These are phyloP conservation scores for Eucalyptus camaldulensis DNA, from an alignment of 345 rosid genomes.

Conservation along the genomic window DNA sequence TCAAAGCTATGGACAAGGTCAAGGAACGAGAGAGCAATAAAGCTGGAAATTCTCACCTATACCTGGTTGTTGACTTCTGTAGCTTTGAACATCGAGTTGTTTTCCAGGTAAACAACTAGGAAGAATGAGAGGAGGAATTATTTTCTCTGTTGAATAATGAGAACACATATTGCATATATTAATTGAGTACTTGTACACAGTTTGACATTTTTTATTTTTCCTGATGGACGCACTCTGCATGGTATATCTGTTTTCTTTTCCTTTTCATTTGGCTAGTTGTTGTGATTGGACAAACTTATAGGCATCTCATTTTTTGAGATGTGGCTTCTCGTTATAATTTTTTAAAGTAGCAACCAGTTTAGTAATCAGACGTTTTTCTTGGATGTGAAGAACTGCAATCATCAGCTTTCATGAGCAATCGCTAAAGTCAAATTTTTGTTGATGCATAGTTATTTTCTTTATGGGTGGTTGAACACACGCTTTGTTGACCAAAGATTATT, in stretches of 20 bases:
- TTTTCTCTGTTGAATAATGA: neutral
- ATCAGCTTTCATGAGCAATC: neutral
- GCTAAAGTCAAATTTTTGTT: neutral
- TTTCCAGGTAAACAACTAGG: slow-evolving; percentile 52
- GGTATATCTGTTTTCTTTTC: neutral
- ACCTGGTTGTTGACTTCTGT: slow-evolving; percentile 81
- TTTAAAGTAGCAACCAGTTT: neutral
- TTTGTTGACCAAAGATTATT: neutral
- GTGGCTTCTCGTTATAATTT: neutral
- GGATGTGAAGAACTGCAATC: neutral
- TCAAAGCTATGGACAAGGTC: slow-evolving; percentile 69
- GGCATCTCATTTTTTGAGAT: neutral
- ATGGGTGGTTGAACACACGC: neutral
- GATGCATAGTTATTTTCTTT: neutral
- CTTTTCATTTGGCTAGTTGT: neutral
- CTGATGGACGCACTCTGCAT: neutral
- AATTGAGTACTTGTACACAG: neutral
- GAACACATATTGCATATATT: neutral
- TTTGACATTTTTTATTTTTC: neutral
- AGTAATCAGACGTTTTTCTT: neutral
- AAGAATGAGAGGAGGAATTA: neutral
- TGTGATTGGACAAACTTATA: neutral
- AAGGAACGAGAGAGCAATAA: slow-evolving; percentile 67
- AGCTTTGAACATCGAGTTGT: slow-evolving; percentile 94
- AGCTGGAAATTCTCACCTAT: slow-evolving; percentile 62